Conservation (phyloP, 2,329 filamentous ascomycete genomes). For the Hyphodiscus sp. region DNA sequence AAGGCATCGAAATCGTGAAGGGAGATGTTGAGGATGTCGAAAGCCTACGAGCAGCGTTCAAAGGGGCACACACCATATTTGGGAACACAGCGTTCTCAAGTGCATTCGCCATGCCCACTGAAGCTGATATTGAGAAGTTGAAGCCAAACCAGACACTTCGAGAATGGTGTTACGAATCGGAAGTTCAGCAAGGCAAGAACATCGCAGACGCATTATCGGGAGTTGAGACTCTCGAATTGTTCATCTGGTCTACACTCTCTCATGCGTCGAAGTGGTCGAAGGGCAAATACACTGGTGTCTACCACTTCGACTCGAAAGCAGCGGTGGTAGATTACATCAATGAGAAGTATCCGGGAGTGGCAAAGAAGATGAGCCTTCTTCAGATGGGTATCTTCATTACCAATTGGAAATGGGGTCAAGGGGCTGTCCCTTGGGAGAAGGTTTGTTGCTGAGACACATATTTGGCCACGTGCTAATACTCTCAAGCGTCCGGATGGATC, state of each 20-base stretch:
- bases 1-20: conserved; percentile 37
- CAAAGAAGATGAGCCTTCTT: conserved; percentile 28
- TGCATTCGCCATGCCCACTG: neutral
- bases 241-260: conserved; percentile 34
- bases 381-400: conserved; percentile 27
- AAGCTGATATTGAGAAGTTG: neutral
- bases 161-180: conserved; percentile 26
- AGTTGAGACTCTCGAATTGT: conserved; percentile 30
- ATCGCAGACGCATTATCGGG: conserved; percentile 32
- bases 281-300: conserved; percentile 32
- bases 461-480: neutral
- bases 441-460: neutral
- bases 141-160: conserved; percentile 16
- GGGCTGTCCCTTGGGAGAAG: too few relatives aligned
- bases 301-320: conserved; percentile 30
- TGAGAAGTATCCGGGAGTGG: conserved; percentile 24
- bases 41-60: conserved; percentile 35
- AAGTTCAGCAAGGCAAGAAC: conserved; percentile 32
- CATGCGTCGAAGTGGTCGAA: conserved; percentile 32
- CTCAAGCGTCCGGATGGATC: too few relatives aligned
- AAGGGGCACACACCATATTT: conserved; percentile 45
- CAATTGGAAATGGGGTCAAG: conserved; percentile 12
- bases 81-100: conserved; percentile 46
- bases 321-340: conserved; percentile 29
- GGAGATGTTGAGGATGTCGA: conserved; percentile 36